Conservation (phyloP, 2,329 filamentous ascomycete genomes). For the Aspergillus sp. region DNA sequence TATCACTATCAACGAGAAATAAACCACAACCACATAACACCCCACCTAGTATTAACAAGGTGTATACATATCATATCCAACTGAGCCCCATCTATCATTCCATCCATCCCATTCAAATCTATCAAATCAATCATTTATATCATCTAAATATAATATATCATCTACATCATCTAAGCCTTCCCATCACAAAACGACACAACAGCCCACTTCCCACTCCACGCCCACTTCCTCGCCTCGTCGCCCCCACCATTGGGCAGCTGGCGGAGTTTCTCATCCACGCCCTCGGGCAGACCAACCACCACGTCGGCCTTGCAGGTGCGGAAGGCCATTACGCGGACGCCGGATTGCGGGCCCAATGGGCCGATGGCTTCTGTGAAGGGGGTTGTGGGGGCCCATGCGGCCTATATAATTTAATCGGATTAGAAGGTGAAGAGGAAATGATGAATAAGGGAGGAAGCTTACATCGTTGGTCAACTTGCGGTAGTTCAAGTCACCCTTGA, state of each 20-base stretch:
- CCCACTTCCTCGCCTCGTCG: slow-evolving; percentile 75
- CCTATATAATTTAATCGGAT: slow-evolving; percentile 47
- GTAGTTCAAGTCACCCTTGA: slow-evolving; percentile 98
- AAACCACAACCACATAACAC: no score
- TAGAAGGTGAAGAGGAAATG: background rate
- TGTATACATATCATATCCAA: no score
- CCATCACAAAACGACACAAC: slow-evolving; percentile 84
- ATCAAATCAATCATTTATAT: no score
- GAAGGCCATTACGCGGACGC: slow-evolving; percentile 80
- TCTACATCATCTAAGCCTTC: slow-evolving; percentile 44
- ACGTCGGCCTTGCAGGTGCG: slow-evolving; percentile 97
- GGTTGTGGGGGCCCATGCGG: slow-evolving; percentile 81
- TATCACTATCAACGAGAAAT: no score
- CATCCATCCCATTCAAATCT: no score
- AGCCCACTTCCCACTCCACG: slow-evolving; percentile 95
- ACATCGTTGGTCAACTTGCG: slow-evolving; percentile 89
- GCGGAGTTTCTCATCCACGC: slow-evolving; percentile 79
- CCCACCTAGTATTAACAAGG: no score
- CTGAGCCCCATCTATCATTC: no score
- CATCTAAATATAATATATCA: no score
- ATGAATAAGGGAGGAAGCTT: slow-evolving; percentile 36
- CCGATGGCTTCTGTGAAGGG: slow-evolving; percentile 83
- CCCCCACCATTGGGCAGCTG: slow-evolving; percentile 70
- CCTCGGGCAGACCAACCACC: slow-evolving; percentile 80
- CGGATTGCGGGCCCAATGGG: slow-evolving; percentile 77